These are phyloP conservation scores for Imleria badia DNA, from an alignment of 768 basidiomycete genomes.

Conservation along the genomic window DNA sequence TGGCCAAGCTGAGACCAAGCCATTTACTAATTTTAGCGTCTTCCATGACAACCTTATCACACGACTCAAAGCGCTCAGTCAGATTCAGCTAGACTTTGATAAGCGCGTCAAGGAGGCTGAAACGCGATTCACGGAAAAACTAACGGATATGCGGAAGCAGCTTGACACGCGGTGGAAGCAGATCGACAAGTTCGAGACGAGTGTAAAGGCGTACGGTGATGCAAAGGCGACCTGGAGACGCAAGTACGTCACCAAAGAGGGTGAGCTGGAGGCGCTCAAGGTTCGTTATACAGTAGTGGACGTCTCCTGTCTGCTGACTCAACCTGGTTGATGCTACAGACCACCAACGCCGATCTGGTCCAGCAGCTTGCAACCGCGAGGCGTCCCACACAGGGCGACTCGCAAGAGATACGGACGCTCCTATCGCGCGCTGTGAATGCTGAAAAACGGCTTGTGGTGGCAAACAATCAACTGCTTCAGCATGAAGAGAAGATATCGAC, in stretches of 20 bases:
- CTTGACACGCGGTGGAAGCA: conserved; percentile 88
- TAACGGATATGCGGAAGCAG: conserved; percentile 80
- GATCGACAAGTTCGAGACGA: conserved; percentile 88
- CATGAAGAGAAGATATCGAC: conserved; percentile 82
- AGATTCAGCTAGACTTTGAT: conserved; percentile 86
- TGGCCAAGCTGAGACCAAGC: conserved; percentile 79
- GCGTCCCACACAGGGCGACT: conserved; percentile 57
- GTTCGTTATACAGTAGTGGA: conserved; percentile 39
- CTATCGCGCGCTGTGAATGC: conserved; percentile 76
- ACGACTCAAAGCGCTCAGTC: conserved; percentile 78
- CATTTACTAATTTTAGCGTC: conserved; percentile 89
- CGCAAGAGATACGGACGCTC: conserved; percentile 70
- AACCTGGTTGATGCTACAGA: conserved; percentile 38
- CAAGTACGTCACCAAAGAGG: conserved; percentile 78
- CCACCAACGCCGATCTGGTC: conserved; percentile 71
- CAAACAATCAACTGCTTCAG: conserved; percentile 78
- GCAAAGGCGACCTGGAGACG: conserved; percentile 82
- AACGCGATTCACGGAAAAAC: conserved; percentile 64
- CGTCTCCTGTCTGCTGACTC: neutral
- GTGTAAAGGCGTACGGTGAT: conserved; percentile 79
- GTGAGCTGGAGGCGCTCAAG: conserved; percentile 87
- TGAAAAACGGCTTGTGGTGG: conserved; percentile 82
- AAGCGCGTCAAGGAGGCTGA: conserved; percentile 81
- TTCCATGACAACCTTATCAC: conserved; percentile 95
- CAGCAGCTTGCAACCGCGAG: conserved; percentile 64